A percentile compares a stretch with the other conserved stretches of the same genome.
These are phyloP conservation scores for Gloeophyllum trabeum DNA, from an alignment of 768 basidiomycete genomes.

Conservation along the genomic window DNA sequence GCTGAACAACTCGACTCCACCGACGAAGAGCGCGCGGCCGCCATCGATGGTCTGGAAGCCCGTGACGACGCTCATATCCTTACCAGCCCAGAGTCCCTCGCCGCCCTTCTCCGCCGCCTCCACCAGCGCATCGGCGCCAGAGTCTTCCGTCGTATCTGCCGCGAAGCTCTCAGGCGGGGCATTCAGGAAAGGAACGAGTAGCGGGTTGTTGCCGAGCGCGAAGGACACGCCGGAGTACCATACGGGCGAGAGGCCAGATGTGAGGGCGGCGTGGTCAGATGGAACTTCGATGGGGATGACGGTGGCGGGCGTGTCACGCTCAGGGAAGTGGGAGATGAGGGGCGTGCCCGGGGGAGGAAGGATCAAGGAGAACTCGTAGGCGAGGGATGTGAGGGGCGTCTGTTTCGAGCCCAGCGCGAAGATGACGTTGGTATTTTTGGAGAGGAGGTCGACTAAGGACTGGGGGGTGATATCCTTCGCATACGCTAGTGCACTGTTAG, in stretches of 20 bases:
- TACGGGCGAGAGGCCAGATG: constrained; percentile 42
- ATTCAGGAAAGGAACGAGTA: constrained; percentile 70
- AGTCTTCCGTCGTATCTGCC: constrained; percentile 47
- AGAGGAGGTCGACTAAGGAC: constrained; percentile 59
- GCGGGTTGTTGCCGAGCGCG: constrained; percentile 60
- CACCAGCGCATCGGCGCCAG: constrained; percentile 48
- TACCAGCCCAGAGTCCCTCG: constrained; percentile 78
- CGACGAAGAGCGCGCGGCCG: constrained; percentile 71
- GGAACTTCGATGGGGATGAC: constrained; percentile 52
- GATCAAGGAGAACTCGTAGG: constrained; percentile 85
- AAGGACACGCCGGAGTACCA: constrained; percentile 72
- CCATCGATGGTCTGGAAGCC: constrained; percentile 83
- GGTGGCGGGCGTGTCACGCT: constrained; percentile 49
- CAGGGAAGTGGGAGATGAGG: constrained; percentile 79
- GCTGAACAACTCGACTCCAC: constrained; percentile 70
- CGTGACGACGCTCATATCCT: constrained; percentile 63
- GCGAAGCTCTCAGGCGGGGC: constrained; percentile 73
- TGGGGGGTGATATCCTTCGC: constrained; percentile 75
- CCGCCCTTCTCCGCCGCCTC: constrained; percentile 68
- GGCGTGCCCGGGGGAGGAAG: constrained; percentile 78
- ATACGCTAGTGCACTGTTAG: constrained; percentile 33
- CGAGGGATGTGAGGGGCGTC: constrained; percentile 64
- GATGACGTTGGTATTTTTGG: constrained; percentile 71
- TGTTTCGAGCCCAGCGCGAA: constrained; percentile 70
- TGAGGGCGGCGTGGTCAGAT: constrained; percentile 32